Conservation (phyloP, 768 basidiomycete species). For the Termitomyces heimii region DNA sequence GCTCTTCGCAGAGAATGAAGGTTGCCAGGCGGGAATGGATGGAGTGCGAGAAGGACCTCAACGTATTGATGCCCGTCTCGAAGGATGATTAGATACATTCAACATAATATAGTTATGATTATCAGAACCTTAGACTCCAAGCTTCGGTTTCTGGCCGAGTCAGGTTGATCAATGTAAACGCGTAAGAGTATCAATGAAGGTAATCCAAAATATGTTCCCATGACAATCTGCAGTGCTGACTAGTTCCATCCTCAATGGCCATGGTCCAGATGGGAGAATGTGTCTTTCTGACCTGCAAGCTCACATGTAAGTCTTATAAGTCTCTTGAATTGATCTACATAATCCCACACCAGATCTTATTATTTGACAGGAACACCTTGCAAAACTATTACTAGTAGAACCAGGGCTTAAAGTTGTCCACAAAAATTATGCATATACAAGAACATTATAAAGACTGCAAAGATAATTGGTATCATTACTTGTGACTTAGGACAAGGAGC, state of each 20-base stretch:
- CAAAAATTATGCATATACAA: background rate
- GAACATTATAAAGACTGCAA: background rate
- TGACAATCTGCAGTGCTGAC: too few species aligned
- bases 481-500: too few species aligned
- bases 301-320: conserved; percentile 13
- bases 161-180: too few species aligned
- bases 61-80: background rate
- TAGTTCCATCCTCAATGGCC: too few species aligned
- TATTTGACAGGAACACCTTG: background rate
- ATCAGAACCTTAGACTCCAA: too few species aligned
- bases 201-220: too few species aligned
- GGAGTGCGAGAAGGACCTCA: background rate
- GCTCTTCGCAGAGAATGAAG: background rate
- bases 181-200: too few species aligned
- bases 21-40: background rate
- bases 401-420: background rate
- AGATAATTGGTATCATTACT: background rate
- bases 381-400: background rate
- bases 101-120: too few species aligned
- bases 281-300: conserved; percentile 14
- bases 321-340: background rate
- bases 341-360: background rate
- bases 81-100: background rate
- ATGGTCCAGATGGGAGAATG: too few species aligned
- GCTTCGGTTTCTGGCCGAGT: too few species aligned